Conservation (phyloP, 768 basidiomycete genomes). For the Psilocybe tampanensis region DNA sequence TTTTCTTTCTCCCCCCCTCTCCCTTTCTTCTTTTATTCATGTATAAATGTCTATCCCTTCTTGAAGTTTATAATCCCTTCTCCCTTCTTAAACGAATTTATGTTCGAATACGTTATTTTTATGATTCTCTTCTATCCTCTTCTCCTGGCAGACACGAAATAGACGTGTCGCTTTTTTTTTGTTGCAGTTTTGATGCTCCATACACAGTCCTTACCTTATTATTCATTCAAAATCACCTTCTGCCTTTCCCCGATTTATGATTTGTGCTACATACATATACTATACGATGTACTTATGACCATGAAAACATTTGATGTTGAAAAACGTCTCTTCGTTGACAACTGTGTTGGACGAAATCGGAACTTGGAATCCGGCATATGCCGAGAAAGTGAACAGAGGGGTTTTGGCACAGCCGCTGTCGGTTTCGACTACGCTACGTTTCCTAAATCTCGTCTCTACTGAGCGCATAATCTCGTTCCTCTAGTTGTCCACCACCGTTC, state of each 20-base stretch:
- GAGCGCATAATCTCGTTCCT: conserved; percentile 10
- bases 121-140: conserved; percentile 17
- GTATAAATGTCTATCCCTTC: conserved; percentile 7
- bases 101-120: conserved; percentile 6
- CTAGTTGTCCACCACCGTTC: conserved; percentile 4
- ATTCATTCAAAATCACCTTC: background rate
- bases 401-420: conserved; percentile 8
- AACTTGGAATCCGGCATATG: conserved; percentile 17
- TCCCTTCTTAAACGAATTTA: background rate
- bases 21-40: background rate
- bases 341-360: conserved; percentile 4
- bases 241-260: background rate
- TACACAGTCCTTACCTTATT: conserved; percentile 22
- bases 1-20: background rate
- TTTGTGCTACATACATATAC: background rate
- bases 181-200: conserved; percentile 3
- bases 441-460: conserved; percentile 17
- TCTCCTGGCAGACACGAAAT: conserved; percentile 15
- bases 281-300: background rate
- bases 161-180: conserved; percentile 16
- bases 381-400: background rate
- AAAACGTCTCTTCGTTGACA: background rate
- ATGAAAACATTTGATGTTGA: background rate
- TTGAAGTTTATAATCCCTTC: conserved; percentile 8
- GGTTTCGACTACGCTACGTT: conserved; percentile 18